Base-by-base conservation (phyloP, 1,284 basidiomycete species). In the Bjerkandera adusta region DNA sequence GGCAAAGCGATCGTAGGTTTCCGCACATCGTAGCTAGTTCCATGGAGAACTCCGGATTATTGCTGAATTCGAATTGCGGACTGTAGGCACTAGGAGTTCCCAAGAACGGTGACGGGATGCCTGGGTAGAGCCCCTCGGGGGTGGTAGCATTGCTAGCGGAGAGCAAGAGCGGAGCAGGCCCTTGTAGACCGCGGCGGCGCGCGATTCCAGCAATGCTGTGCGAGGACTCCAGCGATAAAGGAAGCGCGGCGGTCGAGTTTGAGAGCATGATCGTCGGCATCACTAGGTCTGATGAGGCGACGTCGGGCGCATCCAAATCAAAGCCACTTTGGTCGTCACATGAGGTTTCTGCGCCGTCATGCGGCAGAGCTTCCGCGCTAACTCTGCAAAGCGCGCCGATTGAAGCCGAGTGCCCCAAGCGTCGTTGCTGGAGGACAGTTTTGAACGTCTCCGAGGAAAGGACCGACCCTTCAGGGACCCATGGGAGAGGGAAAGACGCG, bases 101-200 rank as follows among this genome's bases (percentile, higher is more conserved):
- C 15, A 75, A 62, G 62, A 84, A 83, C 11, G 81, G 76, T 16
- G 79, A 78, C 13, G 83, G 83, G 35, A 84, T 79, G 43, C 69
- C 70, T 27, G 83, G 80, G 61, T 84, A 83, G 32, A 69, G 52
- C 50, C 64, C 56, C 12, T 58, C 51, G 25, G 56, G 20, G 11
- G n/a, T 2, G 32, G 30, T 16, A 29, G 21, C 5, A 35, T 18
- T 20, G 27, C 22, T 16, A 59, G 54, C n/a, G 53, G 36, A 36
- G 61, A 78, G 48, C 20, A 64, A 56, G 30, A 84, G 59, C 3
- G 70, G 66, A 25, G 73, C 59, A 13, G 72, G 69, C 5, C 65
- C 52, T 34, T 67, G 66, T 58, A 71, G 75, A 32, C 83, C 82
- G 48, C 83, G 70, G 12, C 79, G 78, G 43, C 68, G 60, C 43